Base-by-base conservation (phyloP, 2,329 filamentous ascomycete genomes). In the Sporothrix luriei region DNA sequence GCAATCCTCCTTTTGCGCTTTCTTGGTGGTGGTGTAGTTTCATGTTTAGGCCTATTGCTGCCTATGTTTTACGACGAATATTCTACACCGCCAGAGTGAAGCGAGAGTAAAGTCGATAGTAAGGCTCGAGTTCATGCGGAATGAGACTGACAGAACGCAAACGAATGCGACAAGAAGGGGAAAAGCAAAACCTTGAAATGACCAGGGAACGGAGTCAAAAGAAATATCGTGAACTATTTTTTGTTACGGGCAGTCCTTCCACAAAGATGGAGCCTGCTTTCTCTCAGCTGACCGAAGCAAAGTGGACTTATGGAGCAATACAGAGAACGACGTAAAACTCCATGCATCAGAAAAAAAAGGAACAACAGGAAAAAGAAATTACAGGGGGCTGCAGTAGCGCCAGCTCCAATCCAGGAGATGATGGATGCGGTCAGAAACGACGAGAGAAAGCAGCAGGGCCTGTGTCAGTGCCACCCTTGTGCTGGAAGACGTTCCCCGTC, bases 331-430 rank as follows among this genome's bases (percentile, higher is more conserved):
- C 33, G 5, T 7, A 33, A 33, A 33, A 33, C 33, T 43, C 40
- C 11, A 3, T 43, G 40, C 40, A 43, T 13, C 10, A 16, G 40
- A 43, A 43, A 48, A 4, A 4, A 61, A 43, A 46, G 21, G 10
- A 48, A 11, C 3, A 64, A 19, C 16, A 48, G 14, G 5, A 19
- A 49, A 48, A 64, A n/a, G 26, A 49, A 33, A 64, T 49, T 49
- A 16, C 40, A 64, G 46, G 61, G 40, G 61, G 40, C 43, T 64
- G 61, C 61, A 64, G 40, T 40, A 62, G 24, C 61, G 61, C 61
- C 43, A 49, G 10, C 13, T 43, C 40, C 4, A 33, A 49, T 64
- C 21, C 57, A 62, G 26, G 26, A 64, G 16, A 61, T n/a, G 57
- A 61, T n/a, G 57, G 10, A 61, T 13, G 38, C n/a, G 21, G 61